Evolutionary conservation across 1,139 yeast species (phyloP), one percentile per base, ranked within the genome.

Genomic region (Diutina siamensis): DNA sequence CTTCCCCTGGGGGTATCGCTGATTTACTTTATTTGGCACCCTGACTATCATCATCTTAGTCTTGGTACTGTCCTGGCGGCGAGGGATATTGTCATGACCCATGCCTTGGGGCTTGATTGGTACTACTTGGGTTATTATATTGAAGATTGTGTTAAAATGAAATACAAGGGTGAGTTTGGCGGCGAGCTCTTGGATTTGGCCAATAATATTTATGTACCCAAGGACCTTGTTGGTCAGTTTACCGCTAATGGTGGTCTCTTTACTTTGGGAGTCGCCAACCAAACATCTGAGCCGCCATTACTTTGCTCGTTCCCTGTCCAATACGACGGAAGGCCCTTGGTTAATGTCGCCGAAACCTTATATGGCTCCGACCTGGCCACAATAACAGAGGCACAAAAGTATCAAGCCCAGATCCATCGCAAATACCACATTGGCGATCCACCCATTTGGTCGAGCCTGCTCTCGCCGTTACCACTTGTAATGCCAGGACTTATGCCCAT

Each of bases 11-110:
- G 89, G 0, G 61, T 89, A 0, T 86, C 95, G 0, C 81, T 95
- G 0, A 92, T 89, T 1, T 89, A 88, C 57, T 83, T 88, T 55
- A 78, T 88, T 17, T 87, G 94, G 86, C 94, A 88, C 57, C 94
- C 95, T 0, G 89, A 79, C 49, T 82, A 71, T 58, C 78, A 81
- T 2, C 70, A 76, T 48, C 63, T 82, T 50, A 82, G 88, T 0
- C 61, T 88, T 35, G 97, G 97, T 0, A 84, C 86, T 28, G 59
- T 88, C 2, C 79, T 89, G 48, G 94, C 87, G 0, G 55, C 87
- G 31, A 62, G 85, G 35, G 97, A 89, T 55, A 64, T 86, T 44
- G 68, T 76, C 3, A 59, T 85, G 65, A 63, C 76, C 25, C 53
- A 67, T 22, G 55, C 60, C 45, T 58, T 74, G 47, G 57, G 64